Conservation (phyloP, 2,329 filamentous ascomycete species). For the Colletotrichum sp. region DNA sequence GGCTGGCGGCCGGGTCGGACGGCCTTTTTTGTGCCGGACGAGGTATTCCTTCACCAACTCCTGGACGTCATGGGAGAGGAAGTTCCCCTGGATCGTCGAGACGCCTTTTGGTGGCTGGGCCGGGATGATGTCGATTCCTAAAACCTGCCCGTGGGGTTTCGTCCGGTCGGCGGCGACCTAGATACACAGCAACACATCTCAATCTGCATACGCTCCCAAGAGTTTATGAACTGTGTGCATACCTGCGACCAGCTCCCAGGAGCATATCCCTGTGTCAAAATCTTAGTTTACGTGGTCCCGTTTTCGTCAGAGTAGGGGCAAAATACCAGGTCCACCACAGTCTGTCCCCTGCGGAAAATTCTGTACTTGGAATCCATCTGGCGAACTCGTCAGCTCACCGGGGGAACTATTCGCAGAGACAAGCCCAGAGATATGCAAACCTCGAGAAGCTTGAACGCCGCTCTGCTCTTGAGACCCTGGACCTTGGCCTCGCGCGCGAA, state of each 20-base stretch:
- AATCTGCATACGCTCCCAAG: background rate
- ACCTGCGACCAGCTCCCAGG: constrained; percentile 76
- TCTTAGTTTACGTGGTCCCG: background rate
- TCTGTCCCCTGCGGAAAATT: constrained; percentile 80
- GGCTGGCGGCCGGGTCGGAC: constrained; percentile 33
- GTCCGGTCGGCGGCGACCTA: constrained; percentile 84
- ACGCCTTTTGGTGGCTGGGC: constrained; percentile 89
- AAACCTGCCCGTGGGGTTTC: constrained; percentile 74
- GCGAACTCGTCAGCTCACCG: background rate
- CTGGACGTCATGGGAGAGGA: constrained; percentile 77
- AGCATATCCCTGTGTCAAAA: constrained; percentile 70
- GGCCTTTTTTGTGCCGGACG: constrained; percentile 60
- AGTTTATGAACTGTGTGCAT: constrained; percentile 20
- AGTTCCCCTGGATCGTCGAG: constrained; percentile 95
- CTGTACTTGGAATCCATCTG: constrained; percentile 83
- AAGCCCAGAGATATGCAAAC: constrained; percentile 45
- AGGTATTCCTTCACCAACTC: constrained; percentile 79
- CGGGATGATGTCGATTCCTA: constrained; percentile 94
- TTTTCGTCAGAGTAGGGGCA: background rate
- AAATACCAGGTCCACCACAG: constrained; percentile 84
- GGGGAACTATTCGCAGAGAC: background rate
- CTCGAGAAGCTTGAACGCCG: constrained; percentile 92
- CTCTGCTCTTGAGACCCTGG: constrained; percentile 82
- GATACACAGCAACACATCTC: background rate
- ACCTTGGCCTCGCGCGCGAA: constrained; percentile 79